A percentile compares a stretch with the other conserved stretches of the same genome.
Conservation (phyloP, 176 grass and related monocot genomes). For the Metroxylon sagu region DNA sequence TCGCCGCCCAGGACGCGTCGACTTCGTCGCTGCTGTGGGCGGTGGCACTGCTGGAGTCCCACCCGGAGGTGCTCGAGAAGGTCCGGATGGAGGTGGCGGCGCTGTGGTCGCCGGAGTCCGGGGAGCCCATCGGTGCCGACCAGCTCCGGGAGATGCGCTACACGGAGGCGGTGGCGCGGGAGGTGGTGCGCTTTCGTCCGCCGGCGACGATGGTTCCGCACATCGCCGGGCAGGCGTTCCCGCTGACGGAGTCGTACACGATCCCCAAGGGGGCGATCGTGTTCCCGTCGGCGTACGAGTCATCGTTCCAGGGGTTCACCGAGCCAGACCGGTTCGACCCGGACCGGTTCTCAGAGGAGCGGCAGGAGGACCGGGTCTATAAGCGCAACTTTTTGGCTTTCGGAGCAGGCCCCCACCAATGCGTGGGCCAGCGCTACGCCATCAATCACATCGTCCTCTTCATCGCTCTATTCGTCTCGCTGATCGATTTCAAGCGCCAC, state of each 20-base stretch:
- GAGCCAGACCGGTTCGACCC: conserved; percentile 58
- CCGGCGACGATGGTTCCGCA: conserved; percentile 78
- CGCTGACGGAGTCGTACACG: conserved; percentile 78
- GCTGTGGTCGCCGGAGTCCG: conserved; percentile 46
- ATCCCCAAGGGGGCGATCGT: conserved; percentile 85
- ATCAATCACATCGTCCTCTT: conserved; percentile 79
- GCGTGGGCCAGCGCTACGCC: conserved; percentile 83
- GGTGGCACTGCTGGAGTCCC: conserved; percentile 46
- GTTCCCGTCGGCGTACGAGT: conserved; percentile 73
- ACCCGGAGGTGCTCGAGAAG: conserved; percentile 63
- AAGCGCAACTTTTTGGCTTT: conserved; percentile 82
- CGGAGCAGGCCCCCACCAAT: conserved; percentile 84
- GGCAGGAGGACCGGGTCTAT: conserved; percentile 59
- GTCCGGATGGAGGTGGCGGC: conserved; percentile 58
- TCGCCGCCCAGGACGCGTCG: conserved; percentile 90
- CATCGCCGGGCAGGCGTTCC: conserved; percentile 62
- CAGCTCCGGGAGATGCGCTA: conserved; percentile 53
- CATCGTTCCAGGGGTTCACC: conserved; percentile 75
- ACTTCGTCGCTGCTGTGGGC: conserved; percentile 84
- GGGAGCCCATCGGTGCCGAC: conserved; percentile 49
- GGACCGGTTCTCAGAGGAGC: conserved; percentile 45
- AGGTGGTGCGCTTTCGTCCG: conserved; percentile 63
- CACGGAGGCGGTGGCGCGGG: conserved; percentile 73
- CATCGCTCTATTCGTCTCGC: conserved; percentile 57
- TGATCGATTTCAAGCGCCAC: conserved; percentile 53